Base-by-base conservation (phyloP, 2,329 filamentous ascomycete species). In the Penicillium sclerotiorum region DNA sequence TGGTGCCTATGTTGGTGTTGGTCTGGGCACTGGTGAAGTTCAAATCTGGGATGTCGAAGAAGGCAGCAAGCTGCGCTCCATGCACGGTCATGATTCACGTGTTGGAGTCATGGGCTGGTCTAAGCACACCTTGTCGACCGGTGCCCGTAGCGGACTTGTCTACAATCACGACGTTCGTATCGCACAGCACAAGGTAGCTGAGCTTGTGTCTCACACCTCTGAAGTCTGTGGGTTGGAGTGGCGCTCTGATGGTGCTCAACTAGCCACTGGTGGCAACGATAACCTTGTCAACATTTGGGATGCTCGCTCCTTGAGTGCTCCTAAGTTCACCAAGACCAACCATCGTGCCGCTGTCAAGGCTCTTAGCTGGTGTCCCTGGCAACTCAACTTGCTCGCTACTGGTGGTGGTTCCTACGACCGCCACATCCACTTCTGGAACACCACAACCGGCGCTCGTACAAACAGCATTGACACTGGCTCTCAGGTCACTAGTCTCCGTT, bases 341-440 rank as follows among this genome's bases (percentile, higher is more conserved):
- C 94, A 99, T 82, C 94, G 94, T 75, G 94, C 94, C 49, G 94
- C 94, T 37, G 92, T 99, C 77, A 99, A 99, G 84, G 94, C 94
- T 51, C 84, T 99, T 38, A 89, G 91, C 57, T 99, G 94, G 94
- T 99, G 94, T 81, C 94, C 94, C 36, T 99, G 94, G 94, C 94
- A 96, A 78, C 86, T 90, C 74, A 97, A 96, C 80, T 85, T 97
- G 42, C 87, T 99, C 40, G 94, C 94, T 50, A 97, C 94, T 36
- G 94, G 94, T 49, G 94, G 94, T 67, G 94, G 94, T 61, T 95
- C 90, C 36, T 95, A 96, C 73, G 94, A 99, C 72, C 89, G 91
- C 62, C 89, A 96, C 76, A 99, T 99, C 73, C 94, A 99, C 80
- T 99, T 99, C 84, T 99, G 94, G 94, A 99, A 99, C 82, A 95